A percentile compares a stretch with the other conserved stretches of the same genome.
phyloP scores from a whole-genome alignment of 2,329 filamentous ascomycete species.

The Fusarium tricinctum region DNA sequence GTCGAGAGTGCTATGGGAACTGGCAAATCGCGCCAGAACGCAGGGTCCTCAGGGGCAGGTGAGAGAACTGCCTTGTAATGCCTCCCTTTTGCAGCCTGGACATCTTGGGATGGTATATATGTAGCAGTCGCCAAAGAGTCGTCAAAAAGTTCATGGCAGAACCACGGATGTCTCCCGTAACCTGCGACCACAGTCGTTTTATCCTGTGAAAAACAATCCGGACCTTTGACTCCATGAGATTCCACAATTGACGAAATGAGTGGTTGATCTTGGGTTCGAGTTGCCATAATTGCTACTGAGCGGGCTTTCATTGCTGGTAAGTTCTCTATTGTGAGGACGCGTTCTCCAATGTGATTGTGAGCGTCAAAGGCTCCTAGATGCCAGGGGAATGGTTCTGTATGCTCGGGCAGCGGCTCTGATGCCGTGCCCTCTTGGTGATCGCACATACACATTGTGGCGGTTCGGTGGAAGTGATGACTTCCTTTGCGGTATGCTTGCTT shows the following conservation, averaged over 20 bases:
- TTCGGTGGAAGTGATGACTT: background rate
- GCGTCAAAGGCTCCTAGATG: slow-evolving; percentile 53
- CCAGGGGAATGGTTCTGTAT: slow-evolving; percentile 42
- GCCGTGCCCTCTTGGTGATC: slow-evolving; percentile 10
- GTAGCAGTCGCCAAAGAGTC: slow-evolving; percentile 18
- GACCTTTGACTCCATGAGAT: slow-evolving; percentile 9
- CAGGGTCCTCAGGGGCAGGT: slow-evolving; percentile 32
- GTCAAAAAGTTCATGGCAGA: slow-evolving; percentile 44
- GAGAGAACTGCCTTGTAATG: slow-evolving; percentile 42
- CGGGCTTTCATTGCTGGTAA: slow-evolving; percentile 37
- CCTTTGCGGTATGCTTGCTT: background rate
- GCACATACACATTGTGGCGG: slow-evolving; percentile 30
- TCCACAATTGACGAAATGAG: slow-evolving; percentile 23
- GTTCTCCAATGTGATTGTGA: slow-evolving; percentile 45
- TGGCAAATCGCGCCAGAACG: slow-evolving; percentile 61
- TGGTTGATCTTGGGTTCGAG: slow-evolving; percentile 43
- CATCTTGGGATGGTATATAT: background rate
- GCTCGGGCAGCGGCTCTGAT: background rate
- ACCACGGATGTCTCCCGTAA: slow-evolving; percentile 48
- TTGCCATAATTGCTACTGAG: slow-evolving; percentile 42
- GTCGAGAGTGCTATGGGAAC: slow-evolving; percentile 69
- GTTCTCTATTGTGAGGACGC: slow-evolving; percentile 4
- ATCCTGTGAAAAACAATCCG: slow-evolving; percentile 2
- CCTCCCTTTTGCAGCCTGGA: slow-evolving; percentile 25
- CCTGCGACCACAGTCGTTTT: slow-evolving; percentile 35